Evolutionary conservation across 2,329 filamentous ascomycete genomes (phyloP), one percentile per base, ranked within the genome.

Genomic region (Botrytis tulipae): DNA sequence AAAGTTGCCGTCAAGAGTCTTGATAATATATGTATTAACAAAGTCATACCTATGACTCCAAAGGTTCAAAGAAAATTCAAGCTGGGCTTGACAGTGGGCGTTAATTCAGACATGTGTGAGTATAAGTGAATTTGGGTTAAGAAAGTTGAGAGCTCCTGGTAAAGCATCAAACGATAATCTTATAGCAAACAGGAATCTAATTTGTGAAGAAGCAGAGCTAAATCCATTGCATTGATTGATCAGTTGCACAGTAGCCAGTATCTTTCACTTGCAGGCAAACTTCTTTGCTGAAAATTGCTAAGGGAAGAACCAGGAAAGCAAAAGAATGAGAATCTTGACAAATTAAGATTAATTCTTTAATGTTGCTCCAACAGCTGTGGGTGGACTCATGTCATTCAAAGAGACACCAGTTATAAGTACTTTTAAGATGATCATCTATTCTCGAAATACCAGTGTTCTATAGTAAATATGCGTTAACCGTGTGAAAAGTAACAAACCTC

Each of bases 21-120:
- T 51, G 5, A 51, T 51, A 14, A 14, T 5, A 4, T n/a, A n/a
- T n/a, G 4, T 51, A n/a, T 14, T n/a, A 6, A 51, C 12, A 6
- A 12, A n/a, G 4, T n/a, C 25, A n/a, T 51, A 1, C 12, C 48
- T 51, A 14, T 54, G 14, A 54, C 2, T 29, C 7, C 51, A 16
- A 51, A 51, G 10, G 25, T 7, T n/a, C 25, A n/a, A n/a, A 51
- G 25, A 5, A 51, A 16, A 51, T 5, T 2, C 25, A 51, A 51
- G 48, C 2, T n/a, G 12, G 14, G 48, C 0, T 51, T 51, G 48
- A 51, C 1, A 51, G 4, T 51, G 5, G 48, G 12, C 0, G 0
- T n/a, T 14, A 3, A 51, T n/a, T 16, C 5, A 51, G 48, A n/a
- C 4, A 3, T 54, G n/a, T 4, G 14, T 32, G 25, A 54, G 48